Evolutionary conservation across 345 rosid genomes (phyloP), one percentile per base, ranked within the genome.

Genomic region (Odontarrhena argentea): DNA sequence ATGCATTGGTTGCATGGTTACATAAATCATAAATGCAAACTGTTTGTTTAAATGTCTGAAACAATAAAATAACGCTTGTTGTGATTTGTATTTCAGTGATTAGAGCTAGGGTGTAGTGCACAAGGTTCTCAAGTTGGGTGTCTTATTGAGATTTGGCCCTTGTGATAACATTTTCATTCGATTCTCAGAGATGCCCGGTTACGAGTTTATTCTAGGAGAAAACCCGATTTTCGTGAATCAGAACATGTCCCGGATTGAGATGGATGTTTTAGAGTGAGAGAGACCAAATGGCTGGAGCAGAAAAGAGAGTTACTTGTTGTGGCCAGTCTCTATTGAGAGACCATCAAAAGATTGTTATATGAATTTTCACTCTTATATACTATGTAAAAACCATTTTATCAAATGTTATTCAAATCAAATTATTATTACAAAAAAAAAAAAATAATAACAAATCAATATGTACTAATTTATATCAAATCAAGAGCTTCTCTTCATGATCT

Each of bases 51-150:
- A 24, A 67, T 68, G 72, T 40, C 41, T 47, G 41, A 68, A 47
- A 47, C 56, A 47, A 53, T 65, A 2, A 55, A 45, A 3, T 6
- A 59, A 50, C n/a, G 6, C 45, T 30, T 60, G 53, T 6, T 46
- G 18, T 48, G 36, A 18, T 47, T 18, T 36, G n/a, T 5, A 12
- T 55, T 9, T 36, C 30, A 32, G 18, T 56, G 56, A 18, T 67
- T 26, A 67, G 5, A 24, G 14, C 46, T 36, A 80, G 1, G 98
- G 92, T 9, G 69, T 58, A 1, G 89, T 84, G 2, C 82, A 80
- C 84, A 82, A 76, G 71, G 85, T 91, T 42, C 65, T 81, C 54
- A 91, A 88, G 76, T 83, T 76, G 9, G 96, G 97, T 7, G 93
- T 84, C 37, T 75, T 91, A 62, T 26, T 91, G 79, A 80, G 71